Evolutionary conservation across 192 early-diverging fungal genomes (phyloP).

Genomic region (Backusella morwellensis): DNA sequence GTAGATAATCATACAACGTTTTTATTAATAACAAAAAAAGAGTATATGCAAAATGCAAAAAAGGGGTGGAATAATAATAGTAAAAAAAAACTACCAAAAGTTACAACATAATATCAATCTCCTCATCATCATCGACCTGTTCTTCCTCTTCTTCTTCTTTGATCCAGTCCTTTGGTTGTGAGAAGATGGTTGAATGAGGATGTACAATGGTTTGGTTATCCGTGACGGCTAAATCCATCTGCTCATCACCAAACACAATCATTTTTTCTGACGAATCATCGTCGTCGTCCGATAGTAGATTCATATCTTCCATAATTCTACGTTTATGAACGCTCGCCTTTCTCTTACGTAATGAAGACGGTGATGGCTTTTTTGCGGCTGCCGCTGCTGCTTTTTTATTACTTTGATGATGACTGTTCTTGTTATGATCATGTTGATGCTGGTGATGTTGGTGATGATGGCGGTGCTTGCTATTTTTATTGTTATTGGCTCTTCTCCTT

Average conservation of each 20-base stretch:
- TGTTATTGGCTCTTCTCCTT: background rate
- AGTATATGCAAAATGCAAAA: background rate
- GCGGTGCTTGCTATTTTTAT: background rate
- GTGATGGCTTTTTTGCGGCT: background rate
- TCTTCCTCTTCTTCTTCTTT: background rate
- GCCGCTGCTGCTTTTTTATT: background rate
- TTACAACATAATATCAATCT: conserved; percentile 13
- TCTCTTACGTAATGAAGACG: conserved; percentile 16
- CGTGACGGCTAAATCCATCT: conserved; percentile 26
- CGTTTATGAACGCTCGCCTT: conserved; percentile 20
- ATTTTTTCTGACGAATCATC: background rate
- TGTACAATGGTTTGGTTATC: conserved; percentile 26
- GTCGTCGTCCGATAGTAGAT: conserved; percentile 4
- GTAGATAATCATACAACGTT: background rate
- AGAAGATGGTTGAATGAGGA: background rate
- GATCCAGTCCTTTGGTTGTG: background rate
- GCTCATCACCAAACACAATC: conserved; percentile 20
- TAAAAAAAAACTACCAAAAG: background rate
- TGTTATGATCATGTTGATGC: background rate
- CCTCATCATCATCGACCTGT: background rate
- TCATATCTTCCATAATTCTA: conserved; percentile 18
- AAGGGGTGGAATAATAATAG: background rate
- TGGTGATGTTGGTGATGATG: background rate
- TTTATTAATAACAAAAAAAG: background rate
- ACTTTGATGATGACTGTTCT: background rate